A percentile compares a stretch with the other conserved stretches of the same genome.
These are phyloP conservation scores for Nothomitra cinnamomea DNA, from an alignment of 2,329 filamentous ascomycete species.

Conservation along the genomic window DNA sequence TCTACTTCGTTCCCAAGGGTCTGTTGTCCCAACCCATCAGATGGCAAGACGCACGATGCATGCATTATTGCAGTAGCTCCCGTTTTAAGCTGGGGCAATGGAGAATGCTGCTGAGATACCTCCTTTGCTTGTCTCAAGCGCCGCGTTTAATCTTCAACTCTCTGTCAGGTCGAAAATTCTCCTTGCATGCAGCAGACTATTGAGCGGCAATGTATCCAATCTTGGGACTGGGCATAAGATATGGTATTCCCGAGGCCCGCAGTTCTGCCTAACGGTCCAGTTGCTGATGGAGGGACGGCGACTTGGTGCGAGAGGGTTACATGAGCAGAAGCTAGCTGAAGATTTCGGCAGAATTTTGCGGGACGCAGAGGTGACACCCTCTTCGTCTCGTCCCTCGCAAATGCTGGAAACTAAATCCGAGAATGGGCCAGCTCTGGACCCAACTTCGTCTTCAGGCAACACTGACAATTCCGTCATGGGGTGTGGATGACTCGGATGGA, in stretches of 20 bases:
- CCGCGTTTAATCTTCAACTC: slow-evolving; percentile 1
- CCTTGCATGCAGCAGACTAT: background rate
- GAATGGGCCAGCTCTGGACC: slow-evolving; percentile 18
- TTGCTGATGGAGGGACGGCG: background rate
- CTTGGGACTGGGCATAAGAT: background rate
- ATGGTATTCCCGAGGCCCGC: background rate
- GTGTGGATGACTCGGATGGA: background rate
- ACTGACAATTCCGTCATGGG: slow-evolving; percentile 7
- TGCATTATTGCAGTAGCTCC: background rate
- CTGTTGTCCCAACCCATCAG: too few species aligned
- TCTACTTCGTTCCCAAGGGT: too few species aligned
- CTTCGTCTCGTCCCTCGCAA: background rate
- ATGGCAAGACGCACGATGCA: too few species aligned
- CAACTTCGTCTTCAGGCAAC: slow-evolving; percentile 18
- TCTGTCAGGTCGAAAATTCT: background rate
- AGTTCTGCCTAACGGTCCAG: background rate
- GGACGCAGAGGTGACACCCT: background rate
- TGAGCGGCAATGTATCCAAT: background rate
- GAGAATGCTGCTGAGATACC: background rate
- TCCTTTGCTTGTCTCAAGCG: background rate
- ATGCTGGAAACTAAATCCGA: background rate
- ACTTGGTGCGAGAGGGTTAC: background rate
- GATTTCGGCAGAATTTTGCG: background rate
- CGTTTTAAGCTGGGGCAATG: background rate
- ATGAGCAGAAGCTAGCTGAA: background rate